These are phyloP conservation scores for Rostrohypoxylon terebratum DNA, from an alignment of 495 filamentous ascomycete genomes.

Conservation along the genomic window DNA sequence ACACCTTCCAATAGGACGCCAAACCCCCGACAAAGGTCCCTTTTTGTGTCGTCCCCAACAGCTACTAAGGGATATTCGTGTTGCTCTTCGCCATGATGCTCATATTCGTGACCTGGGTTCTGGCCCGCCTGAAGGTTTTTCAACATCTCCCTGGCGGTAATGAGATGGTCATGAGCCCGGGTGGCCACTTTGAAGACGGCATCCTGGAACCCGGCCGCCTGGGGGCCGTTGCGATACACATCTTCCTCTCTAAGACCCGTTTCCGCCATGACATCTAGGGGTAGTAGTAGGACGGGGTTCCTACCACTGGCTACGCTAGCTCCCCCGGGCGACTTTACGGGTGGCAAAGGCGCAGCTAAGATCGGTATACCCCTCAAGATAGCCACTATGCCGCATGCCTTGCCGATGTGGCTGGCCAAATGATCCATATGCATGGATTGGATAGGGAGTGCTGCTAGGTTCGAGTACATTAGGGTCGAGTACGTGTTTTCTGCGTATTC, in stretches of 20 bases:
- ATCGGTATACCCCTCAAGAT: slow-evolving; percentile 85
- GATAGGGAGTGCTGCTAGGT: slow-evolving; percentile 79
- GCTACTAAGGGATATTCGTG: slow-evolving; percentile 67
- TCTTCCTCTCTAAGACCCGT: slow-evolving; percentile 85
- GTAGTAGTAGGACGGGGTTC: slow-evolving; percentile 69
- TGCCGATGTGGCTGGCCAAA: slow-evolving; percentile 92
- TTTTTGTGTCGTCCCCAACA: slow-evolving; percentile 42
- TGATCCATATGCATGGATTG: slow-evolving; percentile 89
- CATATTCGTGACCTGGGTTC: slow-evolving; percentile 84
- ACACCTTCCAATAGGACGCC: slow-evolving; percentile 83
- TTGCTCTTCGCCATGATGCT: slow-evolving; percentile 83
- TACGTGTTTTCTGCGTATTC: slow-evolving; percentile 94
- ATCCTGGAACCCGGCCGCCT: slow-evolving; percentile 82
- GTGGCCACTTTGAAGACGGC: slow-evolving; percentile 94
- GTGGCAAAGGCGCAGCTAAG: slow-evolving; percentile 80
- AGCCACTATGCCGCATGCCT: slow-evolving; percentile 88
- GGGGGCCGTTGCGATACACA: slow-evolving; percentile 80
- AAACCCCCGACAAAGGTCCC: slow-evolving; percentile 74
- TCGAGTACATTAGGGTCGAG: slow-evolving; percentile 90
- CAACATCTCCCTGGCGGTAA: slow-evolving; percentile 93
- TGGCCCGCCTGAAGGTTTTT: slow-evolving; percentile 77
- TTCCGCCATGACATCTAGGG: slow-evolving; percentile 90
- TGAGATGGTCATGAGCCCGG: slow-evolving; percentile 91
- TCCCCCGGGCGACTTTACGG: slow-evolving; percentile 57
- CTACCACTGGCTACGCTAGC: slow-evolving; percentile 51